Conservation (phyloP, 2,329 filamentous ascomycete species). For the Paraphoma chrysanthemicola region DNA sequence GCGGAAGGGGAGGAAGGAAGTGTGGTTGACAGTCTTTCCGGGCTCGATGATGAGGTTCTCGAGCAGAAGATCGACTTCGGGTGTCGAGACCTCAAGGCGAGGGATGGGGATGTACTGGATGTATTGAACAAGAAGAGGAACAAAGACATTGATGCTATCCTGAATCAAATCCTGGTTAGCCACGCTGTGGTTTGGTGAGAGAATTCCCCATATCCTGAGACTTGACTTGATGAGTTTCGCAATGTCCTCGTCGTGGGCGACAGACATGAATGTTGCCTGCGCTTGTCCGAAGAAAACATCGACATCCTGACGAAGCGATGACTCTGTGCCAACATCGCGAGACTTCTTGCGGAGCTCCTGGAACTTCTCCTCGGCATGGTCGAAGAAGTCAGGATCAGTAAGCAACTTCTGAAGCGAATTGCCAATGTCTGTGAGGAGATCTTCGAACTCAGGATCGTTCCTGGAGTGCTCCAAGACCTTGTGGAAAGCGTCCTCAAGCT, state of each 20-base stretch:
- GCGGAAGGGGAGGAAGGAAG: conserved; percentile 87
- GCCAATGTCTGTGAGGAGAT: conserved; percentile 75
- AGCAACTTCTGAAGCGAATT: conserved; percentile 80
- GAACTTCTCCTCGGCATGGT: conserved; percentile 72
- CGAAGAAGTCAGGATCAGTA: conserved; percentile 85
- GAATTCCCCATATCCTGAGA: conserved; percentile 70
- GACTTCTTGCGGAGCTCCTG: conserved; percentile 65
- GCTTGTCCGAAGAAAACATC: conserved; percentile 74
- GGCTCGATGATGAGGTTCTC: conserved; percentile 93
- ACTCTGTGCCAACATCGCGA: conserved; percentile 66
- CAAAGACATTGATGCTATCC: conserved; percentile 80
- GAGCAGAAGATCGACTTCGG: conserved; percentile 81
- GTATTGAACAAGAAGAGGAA: conserved; percentile 76
- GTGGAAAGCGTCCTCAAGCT: conserved; percentile 72
- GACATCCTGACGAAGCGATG: conserved; percentile 74
- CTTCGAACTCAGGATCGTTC: conserved; percentile 82
- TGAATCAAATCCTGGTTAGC: conserved; percentile 75
- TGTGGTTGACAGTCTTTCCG: conserved; percentile 80
- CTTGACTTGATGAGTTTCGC: conserved; percentile 72
- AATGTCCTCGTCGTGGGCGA: conserved; percentile 75
- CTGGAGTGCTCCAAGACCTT: conserved; percentile 75
- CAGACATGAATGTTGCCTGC: conserved; percentile 70
- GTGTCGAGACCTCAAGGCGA: conserved; percentile 83
- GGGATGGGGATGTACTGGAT: conserved; percentile 91
- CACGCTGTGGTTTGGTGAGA: conserved; percentile 70